Base-by-base conservation (phyloP, 1,284 basidiomycete genomes). In the Tylopilus sp. region DNA sequence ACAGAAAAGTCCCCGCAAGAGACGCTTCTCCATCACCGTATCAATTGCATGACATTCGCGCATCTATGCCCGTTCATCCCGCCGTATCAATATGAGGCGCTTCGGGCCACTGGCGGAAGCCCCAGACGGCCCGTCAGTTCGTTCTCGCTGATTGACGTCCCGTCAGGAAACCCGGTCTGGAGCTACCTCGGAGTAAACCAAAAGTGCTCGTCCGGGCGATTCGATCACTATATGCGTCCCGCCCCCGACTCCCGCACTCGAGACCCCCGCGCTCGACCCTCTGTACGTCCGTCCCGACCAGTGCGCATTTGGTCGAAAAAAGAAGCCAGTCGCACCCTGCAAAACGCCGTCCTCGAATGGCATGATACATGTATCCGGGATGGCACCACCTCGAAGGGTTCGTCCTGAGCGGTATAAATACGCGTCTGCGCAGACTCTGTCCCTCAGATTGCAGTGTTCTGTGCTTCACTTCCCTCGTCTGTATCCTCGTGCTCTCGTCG, bases 31-130 rank as follows among this genome's bases (percentile, higher is more conserved):
- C 57, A 62, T 74, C 62, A 44, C 60, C 62, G 53, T 60, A 41
- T 58, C 47, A 38, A 39, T 67, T 57, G 62, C 56, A 70, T 74
- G n/a, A 71, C 72, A 72, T 74, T 69, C 52, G 57, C 47, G 53
- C 26, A 19, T 1, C 9, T 52, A 70, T 74, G 32, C 68, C 70
- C 68, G 63, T 26, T 51, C 53, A 24, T 52, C 53, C n/a, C n/a
- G n/a, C n/a, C n/a, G n/a, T n/a, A n/a, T n/a, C n/a, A n/a, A n/a
- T n/a, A n/a, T n/a, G n/a, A n/a, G n/a, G n/a, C n/a, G n/a, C n/a
- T n/a, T n/a, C n/a, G n/a, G n/a, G n/a, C n/a, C n/a, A n/a, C n/a
- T n/a, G n/a, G 19, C 33, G 57, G 36, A 44, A 44, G 44, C 18
- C n/a, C 26, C 24, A 24, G 26, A 39, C 56, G 49, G 61, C 18